Conservation (phyloP, 306 rosid genomes). For the Lupinus albus region DNA sequence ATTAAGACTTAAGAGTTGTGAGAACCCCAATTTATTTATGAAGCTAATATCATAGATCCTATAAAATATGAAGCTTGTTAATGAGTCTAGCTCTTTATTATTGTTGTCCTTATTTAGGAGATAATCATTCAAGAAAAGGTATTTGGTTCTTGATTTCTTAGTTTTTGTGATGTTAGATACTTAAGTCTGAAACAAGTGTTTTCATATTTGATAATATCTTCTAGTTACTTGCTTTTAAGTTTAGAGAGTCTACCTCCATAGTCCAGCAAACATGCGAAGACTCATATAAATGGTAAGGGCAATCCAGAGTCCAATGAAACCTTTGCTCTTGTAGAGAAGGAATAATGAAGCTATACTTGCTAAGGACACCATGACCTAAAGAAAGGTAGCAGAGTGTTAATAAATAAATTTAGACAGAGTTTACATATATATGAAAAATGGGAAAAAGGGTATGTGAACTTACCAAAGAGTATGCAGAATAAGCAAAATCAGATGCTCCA, state of each 20-base stretch:
- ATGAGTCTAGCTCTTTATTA: not conserved
- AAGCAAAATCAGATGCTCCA: constrained; percentile 96
- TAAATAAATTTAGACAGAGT: not conserved
- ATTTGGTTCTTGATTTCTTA: not conserved
- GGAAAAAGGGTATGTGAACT: constrained; percentile 24
- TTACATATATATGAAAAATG: not conserved
- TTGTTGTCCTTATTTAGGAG: not conserved
- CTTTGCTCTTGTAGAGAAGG: constrained; percentile 61
- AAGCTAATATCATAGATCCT: not conserved
- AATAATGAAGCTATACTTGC: constrained; percentile 68
- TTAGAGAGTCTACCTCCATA: constrained; percentile 72
- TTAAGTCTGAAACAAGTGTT: not conserved
- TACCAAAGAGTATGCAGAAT: constrained; percentile 85
- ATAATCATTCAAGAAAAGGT: not conserved
- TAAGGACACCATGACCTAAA: constrained; percentile 73
- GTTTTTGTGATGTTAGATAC: not conserved
- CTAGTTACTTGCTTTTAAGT: not conserved
- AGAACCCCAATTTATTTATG: no score
- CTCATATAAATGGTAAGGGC: constrained; percentile 87
- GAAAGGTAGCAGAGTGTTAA: not conserved
- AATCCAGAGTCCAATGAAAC: constrained; percentile 89
- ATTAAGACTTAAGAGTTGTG: no score
- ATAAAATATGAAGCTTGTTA: not conserved
- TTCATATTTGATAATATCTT: not conserved
- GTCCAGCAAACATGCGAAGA: constrained; percentile 79